A percentile compares a stretch with the other conserved stretches of the same genome.
Evolutionary conservation across 768 basidiomycete genomes (phyloP).

Genomic region (Russula compacta): DNA sequence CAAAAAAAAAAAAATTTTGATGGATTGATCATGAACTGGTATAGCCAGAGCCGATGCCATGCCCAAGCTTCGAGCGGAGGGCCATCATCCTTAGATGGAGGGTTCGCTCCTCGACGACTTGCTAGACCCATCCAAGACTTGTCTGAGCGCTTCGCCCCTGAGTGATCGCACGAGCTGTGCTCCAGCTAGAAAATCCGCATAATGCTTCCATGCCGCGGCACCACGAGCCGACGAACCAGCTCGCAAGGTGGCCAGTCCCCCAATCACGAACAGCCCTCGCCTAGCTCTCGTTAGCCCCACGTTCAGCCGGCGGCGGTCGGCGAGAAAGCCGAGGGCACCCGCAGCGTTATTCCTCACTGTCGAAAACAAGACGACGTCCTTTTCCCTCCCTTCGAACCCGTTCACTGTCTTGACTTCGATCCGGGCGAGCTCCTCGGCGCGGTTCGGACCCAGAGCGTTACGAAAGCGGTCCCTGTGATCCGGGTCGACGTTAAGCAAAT

Average conservation of each 20-base stretch:
- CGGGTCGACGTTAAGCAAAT: slow-evolving; percentile 49
- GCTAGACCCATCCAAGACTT: slow-evolving; percentile 4
- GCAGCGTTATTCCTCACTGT: slow-evolving; percentile 75
- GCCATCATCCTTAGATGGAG: not conserved
- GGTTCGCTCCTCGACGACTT: not conserved
- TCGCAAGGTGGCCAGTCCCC: slow-evolving; percentile 57
- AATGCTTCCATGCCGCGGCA: slow-evolving; percentile 46
- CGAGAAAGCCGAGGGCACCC: slow-evolving; percentile 82
- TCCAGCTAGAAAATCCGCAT: slow-evolving; percentile 45
- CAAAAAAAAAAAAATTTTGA: no score
- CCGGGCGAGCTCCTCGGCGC: slow-evolving; percentile 51
- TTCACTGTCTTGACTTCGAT: slow-evolving; percentile 92
- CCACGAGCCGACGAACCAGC: slow-evolving; percentile 31
- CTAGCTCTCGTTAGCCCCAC: slow-evolving; percentile 87
- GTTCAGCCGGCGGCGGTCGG: slow-evolving; percentile 77
- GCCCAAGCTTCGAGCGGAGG: no score
- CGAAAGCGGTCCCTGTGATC: slow-evolving; percentile 47
- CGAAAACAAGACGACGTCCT: slow-evolving; percentile 86
- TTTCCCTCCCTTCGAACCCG: slow-evolving; percentile 91
- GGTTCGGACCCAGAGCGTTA: slow-evolving; percentile 51
- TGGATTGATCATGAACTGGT: no score
- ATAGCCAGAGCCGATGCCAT: not conserved
- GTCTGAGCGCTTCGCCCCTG: slow-evolving; percentile 26
- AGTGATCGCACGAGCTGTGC: slow-evolving; percentile 45
- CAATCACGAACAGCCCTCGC: slow-evolving; percentile 74